phyloP scores from a whole-genome alignment of 495 filamentous ascomycete genomes.

The Immersiella caudata region DNA sequence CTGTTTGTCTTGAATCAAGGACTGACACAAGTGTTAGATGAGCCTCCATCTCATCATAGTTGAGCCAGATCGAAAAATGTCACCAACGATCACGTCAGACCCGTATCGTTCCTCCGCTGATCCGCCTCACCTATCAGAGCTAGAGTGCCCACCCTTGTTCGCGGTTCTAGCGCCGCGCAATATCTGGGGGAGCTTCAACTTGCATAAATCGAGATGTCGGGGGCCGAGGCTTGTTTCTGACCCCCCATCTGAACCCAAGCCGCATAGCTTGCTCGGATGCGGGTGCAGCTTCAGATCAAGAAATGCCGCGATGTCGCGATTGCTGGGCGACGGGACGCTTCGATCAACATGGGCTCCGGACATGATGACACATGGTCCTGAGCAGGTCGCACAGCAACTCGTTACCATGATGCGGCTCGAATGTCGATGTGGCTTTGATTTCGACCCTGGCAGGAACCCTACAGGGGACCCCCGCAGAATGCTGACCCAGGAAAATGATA shows the following conservation, averaged over 20 bases:
- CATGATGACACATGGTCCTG: not conserved
- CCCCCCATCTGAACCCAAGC: not conserved
- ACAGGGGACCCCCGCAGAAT: not conserved
- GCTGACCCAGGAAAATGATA: not conserved
- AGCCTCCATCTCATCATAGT: not conserved
- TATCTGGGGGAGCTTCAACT: not conserved
- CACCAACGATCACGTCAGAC: slow-evolving; percentile 3
- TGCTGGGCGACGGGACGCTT: no score
- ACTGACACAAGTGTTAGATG: no score
- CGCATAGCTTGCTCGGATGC: not conserved
- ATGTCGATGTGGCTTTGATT: not conserved
- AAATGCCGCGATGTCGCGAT: not conserved
- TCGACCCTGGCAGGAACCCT: not conserved
- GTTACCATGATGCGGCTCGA: not conserved
- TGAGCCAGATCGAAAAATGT: not conserved
- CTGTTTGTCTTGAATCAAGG: no score
- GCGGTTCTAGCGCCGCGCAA: not conserved
- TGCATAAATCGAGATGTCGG: not conserved
- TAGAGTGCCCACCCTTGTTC: not conserved
- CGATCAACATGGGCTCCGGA: no score
- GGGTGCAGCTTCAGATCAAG: not conserved
- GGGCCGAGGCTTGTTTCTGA: not conserved
- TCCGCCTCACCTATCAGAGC: not conserved
- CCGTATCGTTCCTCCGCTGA: slow-evolving; percentile 3
- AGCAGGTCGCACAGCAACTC: not conserved